Evolutionary conservation across 1,139 yeast species (phyloP).

Genomic region (Kodamaea derodonti): DNA sequence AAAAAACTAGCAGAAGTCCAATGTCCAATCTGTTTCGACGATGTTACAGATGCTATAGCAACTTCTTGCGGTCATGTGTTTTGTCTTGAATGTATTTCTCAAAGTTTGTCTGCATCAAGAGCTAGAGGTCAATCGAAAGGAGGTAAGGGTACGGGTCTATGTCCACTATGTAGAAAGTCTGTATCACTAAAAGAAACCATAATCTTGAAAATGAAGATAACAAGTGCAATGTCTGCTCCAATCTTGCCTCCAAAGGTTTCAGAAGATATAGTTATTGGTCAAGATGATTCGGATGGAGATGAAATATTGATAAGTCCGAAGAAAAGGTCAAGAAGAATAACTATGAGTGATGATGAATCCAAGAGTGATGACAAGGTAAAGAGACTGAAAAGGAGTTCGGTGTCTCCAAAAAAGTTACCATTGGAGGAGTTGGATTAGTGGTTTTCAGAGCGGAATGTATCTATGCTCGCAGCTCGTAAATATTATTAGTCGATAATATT

Average conservation of each 20-base stretch:
- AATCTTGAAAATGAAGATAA: slow-evolving; percentile 31
- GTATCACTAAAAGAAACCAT: slow-evolving; percentile 40
- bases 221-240: slow-evolving; percentile 14
- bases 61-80: slow-evolving; percentile 46
- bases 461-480: too few relatives aligned
- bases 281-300: background rate
- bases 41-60: slow-evolving; percentile 36
- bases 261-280: slow-evolving; percentile 1
- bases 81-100: slow-evolving; percentile 44
- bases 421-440: background rate
- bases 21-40: slow-evolving; percentile 48
- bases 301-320: slow-evolving; percentile 1
- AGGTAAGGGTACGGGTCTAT: slow-evolving; percentile 37
- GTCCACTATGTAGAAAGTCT: slow-evolving; percentile 43
- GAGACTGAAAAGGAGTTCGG: too few relatives aligned
- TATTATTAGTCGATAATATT: too few relatives aligned
- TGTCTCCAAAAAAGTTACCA: background rate
- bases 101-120: slow-evolving; percentile 37
- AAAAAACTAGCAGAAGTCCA: slow-evolving; percentile 36
- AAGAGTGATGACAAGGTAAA: background rate
- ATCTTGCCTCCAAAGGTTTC: slow-evolving; percentile 8
- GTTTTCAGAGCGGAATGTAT: too few relatives aligned
- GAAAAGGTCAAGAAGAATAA: slow-evolving; percentile 1
- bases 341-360: slow-evolving; percentile 1
- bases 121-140: slow-evolving; percentile 42